Evolutionary conservation across 805 yeast genomes (phyloP), one percentile per base, ranked within the genome.

Genomic region (Hanseniaspora valbyensis): DNA sequence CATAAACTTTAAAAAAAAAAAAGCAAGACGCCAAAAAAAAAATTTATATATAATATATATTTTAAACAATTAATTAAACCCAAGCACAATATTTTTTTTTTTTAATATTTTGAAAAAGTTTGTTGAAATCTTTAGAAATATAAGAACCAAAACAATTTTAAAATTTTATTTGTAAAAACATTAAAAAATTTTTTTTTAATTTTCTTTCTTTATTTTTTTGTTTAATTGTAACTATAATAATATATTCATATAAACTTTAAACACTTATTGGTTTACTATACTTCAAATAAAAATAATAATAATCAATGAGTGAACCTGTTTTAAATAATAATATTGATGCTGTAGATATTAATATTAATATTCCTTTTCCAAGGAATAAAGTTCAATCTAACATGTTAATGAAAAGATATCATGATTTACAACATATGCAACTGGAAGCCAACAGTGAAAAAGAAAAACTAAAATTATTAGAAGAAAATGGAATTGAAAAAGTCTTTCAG

Each of bases 401-500:
- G 30, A 45, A 51, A 36, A 44, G 53, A 37, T 51, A 51, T 9
- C 34, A 40, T 18, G 53, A 42, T 18, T 22, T 50, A 21, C 39
- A 44, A 19, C 44, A 29, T n/a, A 41, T 25, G 28, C 41, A 42
- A 7, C 2, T 28, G 13, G 46, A 49, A 14, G 12, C 16, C 2
- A 12, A 30, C n/a, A 36, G 25, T 22, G 14, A 32, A 19, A 25
- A 32, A 28, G 21, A 33, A 8, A 18, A 33, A 10, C 24, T n/a
- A n/a, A 48, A 33, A 39, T 6, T 10, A 14, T 33, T 56, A 2
- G 81, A 76, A 52, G 69, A 70, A 45, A 56, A 60, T 6, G 74
- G 74, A 1, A 69, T 77, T 25, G 72, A 74, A 53, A 65, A 64
- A 19, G 62, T 67, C 1, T 59, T 77, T 26, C 57, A 60, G 32